phyloP scores from a whole-genome alignment of 352 stramenopile species.

The Phytophthora pisi region DNA sequence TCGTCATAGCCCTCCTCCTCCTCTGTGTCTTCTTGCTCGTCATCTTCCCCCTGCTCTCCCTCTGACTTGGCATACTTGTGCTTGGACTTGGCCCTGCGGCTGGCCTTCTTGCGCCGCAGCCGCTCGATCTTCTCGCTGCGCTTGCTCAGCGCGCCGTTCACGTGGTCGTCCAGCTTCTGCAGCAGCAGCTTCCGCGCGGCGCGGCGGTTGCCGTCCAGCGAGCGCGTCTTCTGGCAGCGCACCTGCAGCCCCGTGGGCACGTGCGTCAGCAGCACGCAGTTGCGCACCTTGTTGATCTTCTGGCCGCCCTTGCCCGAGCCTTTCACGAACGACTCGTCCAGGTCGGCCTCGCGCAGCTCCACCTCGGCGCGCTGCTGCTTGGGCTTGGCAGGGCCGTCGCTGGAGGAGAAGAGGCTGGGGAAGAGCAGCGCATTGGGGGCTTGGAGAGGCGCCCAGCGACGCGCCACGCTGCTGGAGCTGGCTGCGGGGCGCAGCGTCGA shows the following conservation, averaged over 20 bases:
- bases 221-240: slow-evolving; percentile 82
- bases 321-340: slow-evolving; percentile 87
- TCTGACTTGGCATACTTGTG: slow-evolving; percentile 53
- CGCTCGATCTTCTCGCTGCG: slow-evolving; percentile 70
- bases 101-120: slow-evolving; percentile 73
- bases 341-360: slow-evolving; percentile 62
- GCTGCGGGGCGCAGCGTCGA: not conserved
- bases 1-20: slow-evolving; percentile 18
- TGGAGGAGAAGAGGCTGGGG: not conserved
- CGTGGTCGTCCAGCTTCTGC: slow-evolving; percentile 76
- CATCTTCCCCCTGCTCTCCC: slow-evolving; percentile 10
- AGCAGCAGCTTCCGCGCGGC: slow-evolving; percentile 72
- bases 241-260: slow-evolving; percentile 76
- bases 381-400: not conserved
- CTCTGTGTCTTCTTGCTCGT: slow-evolving; percentile 20
- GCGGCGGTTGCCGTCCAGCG: slow-evolving; percentile 78
- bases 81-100: slow-evolving; percentile 54
- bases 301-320: slow-evolving; percentile 88
- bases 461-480: too few species aligned
- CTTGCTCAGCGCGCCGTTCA: slow-evolving; percentile 68
- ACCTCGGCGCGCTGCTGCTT: slow-evolving; percentile 33
- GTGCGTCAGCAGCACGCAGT: slow-evolving; percentile 89
- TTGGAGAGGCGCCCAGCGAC: not conserved
- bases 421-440: not conserved
- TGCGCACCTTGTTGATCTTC: slow-evolving; percentile 93